Percentiles rank a stretch among this genome's conserved stretches.
Conservation (phyloP, 2,329 filamentous ascomycete genomes). For the Thelonectria olida region DNA sequence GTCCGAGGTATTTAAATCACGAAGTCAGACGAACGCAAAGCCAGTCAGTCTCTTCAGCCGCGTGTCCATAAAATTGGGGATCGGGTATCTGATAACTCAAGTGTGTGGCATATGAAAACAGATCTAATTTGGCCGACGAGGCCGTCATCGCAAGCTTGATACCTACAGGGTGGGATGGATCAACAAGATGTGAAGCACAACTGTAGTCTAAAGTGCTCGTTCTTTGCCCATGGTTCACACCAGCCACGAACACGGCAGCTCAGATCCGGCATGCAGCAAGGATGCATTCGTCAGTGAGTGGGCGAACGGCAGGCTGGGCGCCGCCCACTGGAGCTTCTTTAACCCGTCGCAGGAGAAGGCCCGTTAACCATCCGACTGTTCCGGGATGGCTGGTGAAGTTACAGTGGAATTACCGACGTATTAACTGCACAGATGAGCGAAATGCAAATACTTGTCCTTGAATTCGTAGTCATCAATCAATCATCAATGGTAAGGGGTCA, state of each 20-base stretch:
- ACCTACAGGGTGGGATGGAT: neutral
- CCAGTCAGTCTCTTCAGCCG: neutral
- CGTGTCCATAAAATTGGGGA: neutral
- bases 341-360: neutral
- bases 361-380: constrained; percentile 15
- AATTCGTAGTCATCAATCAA: constrained; percentile 9
- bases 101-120: constrained; percentile 4
- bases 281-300: neutral
- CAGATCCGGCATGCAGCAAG: constrained; percentile 6
- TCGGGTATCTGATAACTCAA: neutral
- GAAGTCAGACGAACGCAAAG: neutral
- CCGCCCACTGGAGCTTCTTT: neutral
- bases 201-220: neutral
- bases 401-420: neutral
- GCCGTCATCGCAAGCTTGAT: neutral
- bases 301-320: neutral
- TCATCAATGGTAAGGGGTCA: constrained; percentile 11
- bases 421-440: neutral
- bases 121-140: neutral
- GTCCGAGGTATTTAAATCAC: neutral
- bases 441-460: neutral
- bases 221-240: too few relatives aligned
- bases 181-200: neutral
- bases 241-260: neutral
- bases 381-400: too few relatives aligned